Conservation (phyloP, 768 basidiomycete species). For the Atractiella rhizophila region DNA sequence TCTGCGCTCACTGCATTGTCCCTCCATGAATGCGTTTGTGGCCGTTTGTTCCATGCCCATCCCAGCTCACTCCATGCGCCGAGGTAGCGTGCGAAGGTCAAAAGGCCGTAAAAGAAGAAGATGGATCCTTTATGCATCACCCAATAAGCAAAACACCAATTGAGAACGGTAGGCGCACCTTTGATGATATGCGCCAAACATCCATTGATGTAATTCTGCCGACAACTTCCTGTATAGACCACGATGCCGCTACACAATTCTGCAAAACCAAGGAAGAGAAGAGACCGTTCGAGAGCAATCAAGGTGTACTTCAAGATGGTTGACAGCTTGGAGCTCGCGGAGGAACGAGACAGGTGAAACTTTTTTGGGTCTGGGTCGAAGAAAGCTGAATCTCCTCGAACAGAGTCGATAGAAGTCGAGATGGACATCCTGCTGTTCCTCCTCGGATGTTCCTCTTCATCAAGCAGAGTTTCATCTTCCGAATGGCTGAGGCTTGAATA, state of each 20-base stretch:
- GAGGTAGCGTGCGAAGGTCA: conserved; percentile 80
- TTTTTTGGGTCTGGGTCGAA: neutral
- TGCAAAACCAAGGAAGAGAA: conserved; percentile 47
- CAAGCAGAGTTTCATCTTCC: too few species aligned
- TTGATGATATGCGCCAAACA: conserved; percentile 78
- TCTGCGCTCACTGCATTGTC: conserved; percentile 19
- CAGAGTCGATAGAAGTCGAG: neutral
- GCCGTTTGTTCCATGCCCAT: conserved; percentile 81
- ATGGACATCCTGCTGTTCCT: too few species aligned
- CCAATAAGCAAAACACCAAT: too few species aligned
- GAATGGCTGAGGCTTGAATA: too few species aligned
- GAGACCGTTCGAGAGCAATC: conserved; percentile 29
- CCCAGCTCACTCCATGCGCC: conserved; percentile 63
- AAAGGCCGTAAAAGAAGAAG: conserved; percentile 73
- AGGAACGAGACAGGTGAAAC: neutral
- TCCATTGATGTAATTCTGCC: conserved; percentile 44
- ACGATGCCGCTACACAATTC: conserved; percentile 45
- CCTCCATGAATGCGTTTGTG: conserved; percentile 15
- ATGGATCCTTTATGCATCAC: too few species aligned
- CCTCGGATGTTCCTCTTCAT: too few species aligned
- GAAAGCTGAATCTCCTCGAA: neutral
- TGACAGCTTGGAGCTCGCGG: neutral
- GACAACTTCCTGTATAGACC: conserved; percentile 66
- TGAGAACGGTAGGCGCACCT: too few species aligned
- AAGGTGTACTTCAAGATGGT: neutral